phyloP scores from a whole-genome alignment of 257 asterid genomes.

The Striga asiatica region DNA sequence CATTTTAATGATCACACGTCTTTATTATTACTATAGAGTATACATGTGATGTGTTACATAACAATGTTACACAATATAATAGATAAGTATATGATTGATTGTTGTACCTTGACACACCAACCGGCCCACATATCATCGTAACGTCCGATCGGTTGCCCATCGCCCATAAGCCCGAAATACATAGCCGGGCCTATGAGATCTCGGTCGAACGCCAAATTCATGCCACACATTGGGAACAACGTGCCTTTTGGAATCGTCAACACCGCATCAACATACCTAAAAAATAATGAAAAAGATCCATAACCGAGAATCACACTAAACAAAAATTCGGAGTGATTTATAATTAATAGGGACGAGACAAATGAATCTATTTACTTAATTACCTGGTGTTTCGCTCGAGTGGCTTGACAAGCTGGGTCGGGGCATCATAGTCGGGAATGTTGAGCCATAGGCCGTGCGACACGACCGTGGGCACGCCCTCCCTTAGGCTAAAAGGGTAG shows the following conservation, averaged over 20 bases:
- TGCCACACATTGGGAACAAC: slow-evolving; percentile 91
- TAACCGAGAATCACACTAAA: too few species aligned
- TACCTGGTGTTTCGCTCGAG: slow-evolving; percentile 69
- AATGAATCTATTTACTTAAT: too few species aligned
- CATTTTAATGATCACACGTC: too few species aligned
- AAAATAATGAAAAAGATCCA: not conserved
- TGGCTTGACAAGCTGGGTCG: slow-evolving; percentile 94
- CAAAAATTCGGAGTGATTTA: too few species aligned
- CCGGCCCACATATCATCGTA: slow-evolving; percentile 99
- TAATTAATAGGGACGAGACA: too few species aligned
- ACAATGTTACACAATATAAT: too few species aligned
- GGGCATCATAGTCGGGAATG: slow-evolving; percentile 94
- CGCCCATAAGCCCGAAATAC: slow-evolving; percentile 96
- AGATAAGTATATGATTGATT: too few species aligned
- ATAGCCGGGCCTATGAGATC: slow-evolving; percentile 91
- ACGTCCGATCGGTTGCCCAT: slow-evolving; percentile 92
- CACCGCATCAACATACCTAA: slow-evolving; percentile 70
- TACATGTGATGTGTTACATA: too few species aligned
- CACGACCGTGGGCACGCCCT: slow-evolving; percentile 82
- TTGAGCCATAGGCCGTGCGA: slow-evolving; percentile 91
- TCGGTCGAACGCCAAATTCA: slow-evolving; percentile 82
- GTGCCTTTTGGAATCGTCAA: slow-evolving; percentile 91
- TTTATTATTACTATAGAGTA: too few species aligned
- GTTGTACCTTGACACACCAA: slow-evolving; percentile 71
- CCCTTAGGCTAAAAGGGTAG: slow-evolving; percentile 87